Evolutionary conservation across 306 rosid genomes (phyloP).

Genomic region (Neltuma alba): DNA sequence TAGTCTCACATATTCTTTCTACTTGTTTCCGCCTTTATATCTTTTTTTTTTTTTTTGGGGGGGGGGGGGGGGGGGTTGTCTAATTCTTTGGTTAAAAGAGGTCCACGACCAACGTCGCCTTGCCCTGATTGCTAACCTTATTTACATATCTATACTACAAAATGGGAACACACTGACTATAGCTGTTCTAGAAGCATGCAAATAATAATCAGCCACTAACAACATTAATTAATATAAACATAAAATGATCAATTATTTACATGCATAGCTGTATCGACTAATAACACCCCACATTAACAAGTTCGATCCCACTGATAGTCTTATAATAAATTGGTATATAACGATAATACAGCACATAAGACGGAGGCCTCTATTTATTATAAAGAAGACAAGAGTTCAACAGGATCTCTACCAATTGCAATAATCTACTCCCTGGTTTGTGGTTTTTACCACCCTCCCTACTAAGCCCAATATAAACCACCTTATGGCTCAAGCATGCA

Average conservation of each 20-base stretch:
- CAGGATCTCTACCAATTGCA: not conserved
- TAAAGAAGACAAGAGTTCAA: conserved; percentile 15
- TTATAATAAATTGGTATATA: not conserved
- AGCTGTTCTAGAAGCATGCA: no score
- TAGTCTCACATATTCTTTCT: no score
- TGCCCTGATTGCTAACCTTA: no score
- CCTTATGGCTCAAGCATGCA: conserved; percentile 8
- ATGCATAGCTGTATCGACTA: not conserved
- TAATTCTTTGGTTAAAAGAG: no score
- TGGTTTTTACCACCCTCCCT: not conserved
- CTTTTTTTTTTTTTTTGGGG: no score
- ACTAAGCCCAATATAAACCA: not conserved
- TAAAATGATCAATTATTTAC: not conserved
- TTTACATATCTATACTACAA: no score
- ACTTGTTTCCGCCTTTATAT: no score
- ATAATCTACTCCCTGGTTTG: conserved; percentile 15
- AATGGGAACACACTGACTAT: no score
- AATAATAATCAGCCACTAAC: no score
- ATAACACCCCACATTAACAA: conserved; percentile 25
- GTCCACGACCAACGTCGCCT: no score
- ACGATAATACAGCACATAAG: not conserved
- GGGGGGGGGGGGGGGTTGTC: no score
- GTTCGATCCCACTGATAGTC: conserved; percentile 5
- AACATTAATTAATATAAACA: no score
- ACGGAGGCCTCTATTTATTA: conserved; percentile 4